phyloP scores from a whole-genome alignment of 2,329 filamentous ascomycete species.

The Sporothrix schenckii region DNA sequence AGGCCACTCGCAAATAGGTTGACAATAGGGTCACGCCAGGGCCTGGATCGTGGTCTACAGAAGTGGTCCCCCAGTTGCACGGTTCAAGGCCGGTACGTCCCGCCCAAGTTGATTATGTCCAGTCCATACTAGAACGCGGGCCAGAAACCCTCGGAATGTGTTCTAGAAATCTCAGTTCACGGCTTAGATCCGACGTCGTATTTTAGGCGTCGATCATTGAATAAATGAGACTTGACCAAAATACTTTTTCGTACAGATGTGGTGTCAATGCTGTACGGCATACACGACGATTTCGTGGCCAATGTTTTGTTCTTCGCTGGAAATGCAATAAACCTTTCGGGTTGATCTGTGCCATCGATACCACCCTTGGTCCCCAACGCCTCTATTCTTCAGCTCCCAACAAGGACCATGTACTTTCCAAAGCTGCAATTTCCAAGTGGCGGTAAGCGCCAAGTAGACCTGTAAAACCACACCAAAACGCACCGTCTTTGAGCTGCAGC shows the following conservation, averaged over 20 bases:
- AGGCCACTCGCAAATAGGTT: neutral
- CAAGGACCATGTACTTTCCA: conserved; percentile 3
- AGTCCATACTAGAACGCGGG: too few species aligned
- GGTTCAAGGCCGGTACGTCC: neutral
- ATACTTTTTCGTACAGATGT: neutral
- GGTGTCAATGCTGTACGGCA: too few species aligned
- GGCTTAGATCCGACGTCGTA: neutral
- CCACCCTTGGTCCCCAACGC: neutral
- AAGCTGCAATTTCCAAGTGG: neutral
- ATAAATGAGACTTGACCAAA: neutral
- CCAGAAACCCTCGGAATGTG: too few species aligned
- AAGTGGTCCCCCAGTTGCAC: neutral
- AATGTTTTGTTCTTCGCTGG: too few species aligned
- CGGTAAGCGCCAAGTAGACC: neutral
- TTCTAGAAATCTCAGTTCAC: neutral
- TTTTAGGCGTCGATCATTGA: neutral
- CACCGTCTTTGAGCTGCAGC: too few species aligned
- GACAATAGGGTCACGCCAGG: neutral
- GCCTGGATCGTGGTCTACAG: neutral
- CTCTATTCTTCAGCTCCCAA: conserved; percentile 11
- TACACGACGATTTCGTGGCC: too few species aligned
- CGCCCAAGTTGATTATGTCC: neutral
- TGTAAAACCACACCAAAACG: too few species aligned
- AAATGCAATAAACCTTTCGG: too few species aligned
- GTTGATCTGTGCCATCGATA: neutral